phyloP scores from a whole-genome alignment of 1,284 basidiomycete genomes.

The Thecaphora frezii region DNA sequence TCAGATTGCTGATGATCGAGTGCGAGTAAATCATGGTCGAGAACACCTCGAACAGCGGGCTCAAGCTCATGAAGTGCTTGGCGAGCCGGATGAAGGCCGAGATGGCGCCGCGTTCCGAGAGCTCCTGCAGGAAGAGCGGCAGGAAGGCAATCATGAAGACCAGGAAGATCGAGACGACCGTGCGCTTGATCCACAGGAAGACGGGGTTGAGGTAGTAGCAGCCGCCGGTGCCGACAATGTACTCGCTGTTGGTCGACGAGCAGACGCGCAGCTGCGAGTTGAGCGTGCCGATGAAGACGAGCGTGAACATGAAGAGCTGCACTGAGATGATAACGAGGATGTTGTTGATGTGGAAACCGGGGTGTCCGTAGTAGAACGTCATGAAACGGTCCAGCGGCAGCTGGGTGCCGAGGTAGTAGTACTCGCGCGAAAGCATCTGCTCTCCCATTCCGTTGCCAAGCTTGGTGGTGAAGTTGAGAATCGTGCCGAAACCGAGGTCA shows the following conservation, averaged over 20 bases:
- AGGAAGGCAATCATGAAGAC: constrained; percentile 60
- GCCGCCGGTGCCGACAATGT: constrained; percentile 52
- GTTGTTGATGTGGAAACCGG: constrained; percentile 99
- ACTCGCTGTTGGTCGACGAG: constrained; percentile 53
- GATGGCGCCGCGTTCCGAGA: constrained; percentile 57
- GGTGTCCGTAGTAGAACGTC: constrained; percentile 99
- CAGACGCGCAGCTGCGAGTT: constrained; percentile 55
- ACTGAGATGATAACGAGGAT: constrained; percentile 68
- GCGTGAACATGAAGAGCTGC: constrained; percentile 58
- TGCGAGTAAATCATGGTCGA: constrained; percentile 58
- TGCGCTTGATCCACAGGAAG: constrained; percentile 59
- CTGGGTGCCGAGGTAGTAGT: constrained; percentile 99
- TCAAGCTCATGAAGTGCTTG: constrained; percentile 57
- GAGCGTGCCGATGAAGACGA: constrained; percentile 58
- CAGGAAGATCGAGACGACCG: constrained; percentile 58
- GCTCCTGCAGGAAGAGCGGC: constrained; percentile 58
- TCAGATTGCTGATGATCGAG: constrained; percentile 58
- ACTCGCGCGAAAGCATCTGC: constrained; percentile 97
- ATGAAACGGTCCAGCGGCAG: constrained; percentile 96
- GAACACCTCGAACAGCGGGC: constrained; percentile 59
- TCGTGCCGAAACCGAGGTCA: constrained; percentile 98
- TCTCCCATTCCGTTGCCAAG: constrained; percentile 99
- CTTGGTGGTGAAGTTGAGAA: constrained; percentile 99
- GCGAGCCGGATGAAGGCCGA: constrained; percentile 55
- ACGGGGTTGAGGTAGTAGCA: constrained; percentile 59